Conservation (phyloP, 2,329 filamentous ascomycete species). For the Domatiomyces globalis region DNA sequence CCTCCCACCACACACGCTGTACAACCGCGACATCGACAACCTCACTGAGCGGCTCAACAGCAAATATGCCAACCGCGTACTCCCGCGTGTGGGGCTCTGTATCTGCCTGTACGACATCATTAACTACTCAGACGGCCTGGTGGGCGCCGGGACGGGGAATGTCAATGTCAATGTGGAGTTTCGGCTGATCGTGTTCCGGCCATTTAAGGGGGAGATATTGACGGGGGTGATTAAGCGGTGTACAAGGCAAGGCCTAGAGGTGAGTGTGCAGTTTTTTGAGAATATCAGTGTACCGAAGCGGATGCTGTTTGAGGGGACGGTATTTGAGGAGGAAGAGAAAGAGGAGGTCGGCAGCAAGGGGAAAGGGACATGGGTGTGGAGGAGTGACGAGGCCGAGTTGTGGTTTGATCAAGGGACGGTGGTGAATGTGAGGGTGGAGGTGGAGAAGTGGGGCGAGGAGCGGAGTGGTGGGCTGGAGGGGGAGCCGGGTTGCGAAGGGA, state of each 20-base stretch:
- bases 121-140: slow-evolving; percentile 79
- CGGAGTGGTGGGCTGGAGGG: slow-evolving; percentile 2
- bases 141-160: slow-evolving; percentile 79
- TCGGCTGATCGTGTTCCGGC: slow-evolving; percentile 81
- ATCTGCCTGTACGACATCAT: slow-evolving; percentile 86
- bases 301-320: slow-evolving; percentile 59
- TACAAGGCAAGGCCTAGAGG: slow-evolving; percentile 47
- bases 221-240: slow-evolving; percentile 68
- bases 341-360: slow-evolving; percentile 37
- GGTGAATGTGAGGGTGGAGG: slow-evolving; percentile 71
- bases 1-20: slow-evolving; percentile 78
- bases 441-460: slow-evolving; percentile 57
- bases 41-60: slow-evolving; percentile 95
- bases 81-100: slow-evolving; percentile 87
- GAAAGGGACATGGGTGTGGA: slow-evolving; percentile 60
- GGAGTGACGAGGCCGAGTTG: slow-evolving; percentile 55
- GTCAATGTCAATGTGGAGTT: slow-evolving; percentile 97
- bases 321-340: slow-evolving; percentile 54
- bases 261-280: slow-evolving; percentile 84
- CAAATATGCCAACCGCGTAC: slow-evolving; percentile 88
- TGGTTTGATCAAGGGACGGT: slow-evolving; percentile 85
- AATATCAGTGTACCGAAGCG: slow-evolving; percentile 70
- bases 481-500: slow-evolving; percentile 6
- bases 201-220: slow-evolving; percentile 89
- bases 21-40: slow-evolving; percentile 56